Base-by-base conservation (phyloP, 768 basidiomycete genomes). In the Rossbeevera mucosa region DNA sequence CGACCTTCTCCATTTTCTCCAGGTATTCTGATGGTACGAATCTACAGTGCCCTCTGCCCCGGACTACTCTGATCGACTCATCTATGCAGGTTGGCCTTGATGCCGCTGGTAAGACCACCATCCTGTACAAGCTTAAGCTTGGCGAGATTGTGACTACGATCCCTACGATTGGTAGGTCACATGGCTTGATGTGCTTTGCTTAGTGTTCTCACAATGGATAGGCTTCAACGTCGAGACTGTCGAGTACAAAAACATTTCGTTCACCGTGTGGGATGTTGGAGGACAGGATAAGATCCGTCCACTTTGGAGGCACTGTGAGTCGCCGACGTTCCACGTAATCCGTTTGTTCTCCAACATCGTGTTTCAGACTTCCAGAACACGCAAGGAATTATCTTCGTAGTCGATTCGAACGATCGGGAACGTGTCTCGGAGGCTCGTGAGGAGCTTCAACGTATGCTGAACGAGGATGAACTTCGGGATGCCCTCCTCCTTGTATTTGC, bases 201-300 rank as follows among this genome's bases (percentile, higher is more conserved):
- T 18, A 22, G 7, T 26, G 44, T 54, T 54, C 50, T 58, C 46
- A 62, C 65, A 53, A 62, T 25, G n/a, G 36, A 21, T 60, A 97
- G 96, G 96, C 54, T 99, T 99, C 81, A 99, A 99, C 71, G 96
- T 99, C 63, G 96, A 99, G 81, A 98, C 96, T 56, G 96, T 99
- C 61, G 95, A 98, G 74, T 98, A 99, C 78, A 98, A 97, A 83
- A 99, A 98, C 80, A 97, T 98, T 60, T 96, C 94, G 22, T 99
- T 99, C 84, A 99, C 95, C 21, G 96, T 98, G 43, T 98, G 96
- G 96, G 96, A 99, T 76, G 96, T 99, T 59, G 96, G 96, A 83
- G 96, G 95, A 65, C 95, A 99, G 77, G 95, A 99, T 78, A 99
- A 98, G 86, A 98, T 98, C 74, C 86, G 95, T 65, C 95, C 95